Base-by-base conservation (phyloP, 2,329 filamentous ascomycete species). In the Emydomyces testavorans region DNA sequence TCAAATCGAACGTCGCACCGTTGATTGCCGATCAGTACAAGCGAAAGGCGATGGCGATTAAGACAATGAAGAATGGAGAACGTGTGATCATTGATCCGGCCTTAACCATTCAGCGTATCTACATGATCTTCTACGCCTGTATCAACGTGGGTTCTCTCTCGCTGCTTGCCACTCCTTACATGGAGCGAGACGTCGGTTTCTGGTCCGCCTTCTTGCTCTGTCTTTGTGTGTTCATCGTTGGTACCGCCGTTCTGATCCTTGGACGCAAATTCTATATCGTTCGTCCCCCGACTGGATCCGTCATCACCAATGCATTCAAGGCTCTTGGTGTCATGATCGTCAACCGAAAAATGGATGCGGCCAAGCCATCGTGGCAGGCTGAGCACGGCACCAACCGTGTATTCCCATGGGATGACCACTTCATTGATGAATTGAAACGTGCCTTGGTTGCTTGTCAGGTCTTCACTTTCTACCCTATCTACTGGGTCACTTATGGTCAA, bases 121-220 rank as follows among this genome's bases (percentile, higher is more conserved):
- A 83, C 70, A 83, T 79, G 78, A 75, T 85, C 59, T 85, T 85
- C 68, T 85, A 85, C 65, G 72, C 74, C 62, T 82, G 78, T 65
- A 85, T 86, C 60, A 86, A 87, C 63, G 56, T 87, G 13, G 83
- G 82, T n/a, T 77, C 79, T 1, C 69, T 88, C 5, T 83, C 77
- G 0, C 69, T 77, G 46, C 73, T 86, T 55, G 79, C 76, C 5
- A 85, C 79, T 0, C 78, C 78, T 1, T 80, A 78, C 59, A 74
- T 85, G 68, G 83, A 88, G 62, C 68, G 75, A 50, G 73, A 80
- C 56, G 64, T 79, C 49, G 79, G 78, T 3, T 87, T 85, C 64
- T 76, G 80, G 74, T 73, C 73, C 1, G 81, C 79, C 2, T 86
- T 74, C 57, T 63, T 80, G 13, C 63, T 83, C 31, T 74, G 76